Evolutionary conservation across 805 yeast genomes (phyloP).

Genomic region (Kluyveromyces siamensis): DNA sequence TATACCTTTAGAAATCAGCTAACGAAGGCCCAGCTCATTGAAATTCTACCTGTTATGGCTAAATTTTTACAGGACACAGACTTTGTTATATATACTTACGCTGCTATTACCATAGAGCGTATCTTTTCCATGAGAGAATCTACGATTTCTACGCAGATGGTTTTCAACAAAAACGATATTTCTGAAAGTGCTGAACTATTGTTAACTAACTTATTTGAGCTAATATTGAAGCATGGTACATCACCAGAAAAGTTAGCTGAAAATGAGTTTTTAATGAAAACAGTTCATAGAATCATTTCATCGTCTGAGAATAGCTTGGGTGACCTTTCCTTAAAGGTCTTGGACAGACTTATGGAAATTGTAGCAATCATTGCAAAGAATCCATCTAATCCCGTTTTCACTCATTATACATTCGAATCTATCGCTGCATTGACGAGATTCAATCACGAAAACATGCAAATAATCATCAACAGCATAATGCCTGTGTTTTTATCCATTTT

Average conservation of each 20-base stretch:
- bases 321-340: slow-evolving; percentile 35
- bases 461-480: slow-evolving; percentile 39
- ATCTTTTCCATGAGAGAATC: slow-evolving; percentile 66
- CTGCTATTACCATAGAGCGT: slow-evolving; percentile 88
- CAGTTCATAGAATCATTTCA: slow-evolving; percentile 72
- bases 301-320: slow-evolving; percentile 61
- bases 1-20: slow-evolving; percentile 87
- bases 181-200: slow-evolving; percentile 52
- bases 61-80: slow-evolving; percentile 55
- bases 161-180: slow-evolving; percentile 70
- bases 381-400: slow-evolving; percentile 92
- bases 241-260: slow-evolving; percentile 90
- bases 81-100: slow-evolving; percentile 84
- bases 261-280: slow-evolving; percentile 86
- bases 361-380: slow-evolving; percentile 66
- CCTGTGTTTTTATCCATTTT: slow-evolving; percentile 61
- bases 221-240: slow-evolving; percentile 49
- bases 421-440: slow-evolving; percentile 66
- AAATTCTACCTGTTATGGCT: slow-evolving; percentile 72
- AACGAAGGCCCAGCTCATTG: slow-evolving; percentile 71
- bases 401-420: slow-evolving; percentile 86
- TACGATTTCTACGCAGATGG: slow-evolving; percentile 38
- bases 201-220: slow-evolving; percentile 53
- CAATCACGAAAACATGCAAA: slow-evolving; percentile 23
- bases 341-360: slow-evolving; percentile 62